A percentile compares a stretch with the other conserved stretches of the same genome.
phyloP scores from a whole-genome alignment of 768 basidiomycete genomes.

The Sporobolomyces phaffii region DNA sequence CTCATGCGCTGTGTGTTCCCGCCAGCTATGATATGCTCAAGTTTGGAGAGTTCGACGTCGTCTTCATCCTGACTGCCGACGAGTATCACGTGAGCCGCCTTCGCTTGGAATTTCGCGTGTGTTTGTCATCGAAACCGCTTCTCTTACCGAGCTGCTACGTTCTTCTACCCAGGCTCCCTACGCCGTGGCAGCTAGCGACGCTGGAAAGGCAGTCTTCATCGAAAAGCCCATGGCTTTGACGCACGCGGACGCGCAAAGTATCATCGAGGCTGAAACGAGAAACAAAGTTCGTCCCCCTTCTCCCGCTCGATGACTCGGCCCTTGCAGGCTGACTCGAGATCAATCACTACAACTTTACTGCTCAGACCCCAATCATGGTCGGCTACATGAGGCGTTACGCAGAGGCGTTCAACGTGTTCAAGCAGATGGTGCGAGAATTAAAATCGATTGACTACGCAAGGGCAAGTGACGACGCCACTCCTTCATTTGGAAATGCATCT shows the following conservation, averaged over 20 bases:
- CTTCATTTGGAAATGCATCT: background rate
- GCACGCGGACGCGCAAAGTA: constrained; percentile 37
- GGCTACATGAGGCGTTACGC: constrained; percentile 46
- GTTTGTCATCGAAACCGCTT: background rate
- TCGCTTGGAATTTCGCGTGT: no score
- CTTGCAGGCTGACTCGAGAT: no score
- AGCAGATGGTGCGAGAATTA: constrained; percentile 40
- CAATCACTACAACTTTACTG: no score
- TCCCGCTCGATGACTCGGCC: background rate
- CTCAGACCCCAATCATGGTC: constrained; percentile 36
- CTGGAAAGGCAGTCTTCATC: constrained; percentile 43
- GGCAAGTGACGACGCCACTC: background rate
- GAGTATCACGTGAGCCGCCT: constrained; percentile 38
- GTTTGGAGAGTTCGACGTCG: constrained; percentile 21
- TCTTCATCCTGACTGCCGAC: constrained; percentile 33
- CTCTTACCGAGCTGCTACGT: background rate
- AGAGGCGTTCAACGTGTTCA: constrained; percentile 38
- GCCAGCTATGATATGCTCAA: constrained; percentile 25
- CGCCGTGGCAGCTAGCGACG: constrained; percentile 17
- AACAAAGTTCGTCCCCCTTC: constrained; percentile 12
- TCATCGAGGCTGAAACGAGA: constrained; percentile 38
- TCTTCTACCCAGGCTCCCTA: background rate
- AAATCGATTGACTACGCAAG: constrained; percentile 40
- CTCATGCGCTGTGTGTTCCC: no score
- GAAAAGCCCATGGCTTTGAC: constrained; percentile 45